Percentiles rank a stretch among this genome's conserved stretches.
phyloP scores from a whole-genome alignment of 208 protist genomes.

The Acanthamoeba royreba region DNA sequence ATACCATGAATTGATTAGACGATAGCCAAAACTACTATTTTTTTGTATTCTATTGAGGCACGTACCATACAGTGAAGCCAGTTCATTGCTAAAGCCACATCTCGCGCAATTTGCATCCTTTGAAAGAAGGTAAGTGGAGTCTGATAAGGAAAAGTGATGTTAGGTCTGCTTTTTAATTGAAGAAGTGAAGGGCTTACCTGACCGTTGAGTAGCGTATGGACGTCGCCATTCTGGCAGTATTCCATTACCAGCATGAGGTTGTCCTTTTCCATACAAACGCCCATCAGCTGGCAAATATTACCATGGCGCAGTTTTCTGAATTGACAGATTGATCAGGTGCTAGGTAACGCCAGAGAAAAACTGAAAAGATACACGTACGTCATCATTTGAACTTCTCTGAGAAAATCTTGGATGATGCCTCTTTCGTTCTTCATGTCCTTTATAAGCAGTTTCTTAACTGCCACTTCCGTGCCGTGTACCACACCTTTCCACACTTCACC shows the following conservation, averaged over 20 bases:
- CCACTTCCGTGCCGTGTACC: slow-evolving; percentile 14
- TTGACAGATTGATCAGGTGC: not conserved
- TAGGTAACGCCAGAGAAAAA: not conserved
- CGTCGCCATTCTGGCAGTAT: slow-evolving; percentile 13
- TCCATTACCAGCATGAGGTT: slow-evolving; percentile 41
- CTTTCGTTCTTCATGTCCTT: slow-evolving; percentile 17
- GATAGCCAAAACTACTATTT: not conserved
- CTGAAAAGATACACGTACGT: not conserved
- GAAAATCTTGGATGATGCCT: slow-evolving; percentile 19
- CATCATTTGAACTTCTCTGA: slow-evolving; percentile 1
- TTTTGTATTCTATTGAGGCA: not conserved
- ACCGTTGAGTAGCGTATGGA: slow-evolving; percentile 19
- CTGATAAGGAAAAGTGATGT: no score
- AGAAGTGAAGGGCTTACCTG: no score
- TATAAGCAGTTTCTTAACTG: slow-evolving; percentile 26
- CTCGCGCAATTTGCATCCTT: not conserved
- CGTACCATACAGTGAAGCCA: slow-evolving; percentile 27
- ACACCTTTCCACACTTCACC: slow-evolving; percentile 24
- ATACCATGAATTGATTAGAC: not conserved
- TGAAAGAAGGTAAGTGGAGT: not conserved
- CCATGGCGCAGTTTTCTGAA: not conserved
- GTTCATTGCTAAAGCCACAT: slow-evolving; percentile 31
- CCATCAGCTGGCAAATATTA: slow-evolving; percentile 42
- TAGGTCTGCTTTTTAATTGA: no score
- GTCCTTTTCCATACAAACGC: slow-evolving; percentile 22